These are phyloP conservation scores for Wickerhamiella kurtzmanii DNA, from an alignment of 805 yeast genomes.

Conservation along the genomic window DNA sequence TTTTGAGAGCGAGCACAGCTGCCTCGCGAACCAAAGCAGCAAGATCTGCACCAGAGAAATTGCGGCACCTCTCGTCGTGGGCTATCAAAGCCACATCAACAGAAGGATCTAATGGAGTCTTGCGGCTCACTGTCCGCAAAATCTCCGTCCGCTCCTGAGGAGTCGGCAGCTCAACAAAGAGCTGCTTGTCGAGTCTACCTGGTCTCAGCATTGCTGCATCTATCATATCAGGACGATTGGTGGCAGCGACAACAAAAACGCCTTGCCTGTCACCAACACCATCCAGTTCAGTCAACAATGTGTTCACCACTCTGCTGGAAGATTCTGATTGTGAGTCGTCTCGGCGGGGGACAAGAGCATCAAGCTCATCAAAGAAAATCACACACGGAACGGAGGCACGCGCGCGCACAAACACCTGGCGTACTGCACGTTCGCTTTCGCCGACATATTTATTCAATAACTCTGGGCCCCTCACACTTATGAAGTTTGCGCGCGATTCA, in stretches of 20 bases:
- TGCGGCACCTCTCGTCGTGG: slow-evolving; percentile 64
- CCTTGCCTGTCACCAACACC: slow-evolving; percentile 89
- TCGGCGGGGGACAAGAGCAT: slow-evolving; percentile 89
- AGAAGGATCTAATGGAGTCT: slow-evolving; percentile 54
- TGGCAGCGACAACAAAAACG: slow-evolving; percentile 89
- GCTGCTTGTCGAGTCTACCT: slow-evolving; percentile 85
- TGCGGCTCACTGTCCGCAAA: slow-evolving; percentile 55
- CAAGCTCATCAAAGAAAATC: slow-evolving; percentile 89
- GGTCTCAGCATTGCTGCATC: slow-evolving; percentile 98
- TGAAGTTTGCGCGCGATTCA: slow-evolving; percentile 91
- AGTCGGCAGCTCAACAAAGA: slow-evolving; percentile 80
- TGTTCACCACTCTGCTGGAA: slow-evolving; percentile 86
- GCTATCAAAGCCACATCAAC: slow-evolving; percentile 56
- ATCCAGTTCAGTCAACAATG: slow-evolving; percentile 84
- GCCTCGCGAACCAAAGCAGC: slow-evolving; percentile 88
- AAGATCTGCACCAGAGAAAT: slow-evolving; percentile 92
- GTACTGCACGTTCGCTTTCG: slow-evolving; percentile 83
- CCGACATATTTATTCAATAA: slow-evolving; percentile 89
- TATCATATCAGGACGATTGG: slow-evolving; percentile 95
- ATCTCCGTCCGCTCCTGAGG: slow-evolving; percentile 70
- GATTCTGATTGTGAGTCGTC: slow-evolving; percentile 80
- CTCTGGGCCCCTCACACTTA: slow-evolving; percentile 93
- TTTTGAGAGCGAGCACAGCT: slow-evolving; percentile 66
- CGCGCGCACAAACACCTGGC: slow-evolving; percentile 88
- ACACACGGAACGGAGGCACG: slow-evolving; percentile 89